These are phyloP conservation scores for Kalaharituber pfeilii DNA, from an alignment of 2,329 filamentous ascomycete genomes.

Conservation along the genomic window DNA sequence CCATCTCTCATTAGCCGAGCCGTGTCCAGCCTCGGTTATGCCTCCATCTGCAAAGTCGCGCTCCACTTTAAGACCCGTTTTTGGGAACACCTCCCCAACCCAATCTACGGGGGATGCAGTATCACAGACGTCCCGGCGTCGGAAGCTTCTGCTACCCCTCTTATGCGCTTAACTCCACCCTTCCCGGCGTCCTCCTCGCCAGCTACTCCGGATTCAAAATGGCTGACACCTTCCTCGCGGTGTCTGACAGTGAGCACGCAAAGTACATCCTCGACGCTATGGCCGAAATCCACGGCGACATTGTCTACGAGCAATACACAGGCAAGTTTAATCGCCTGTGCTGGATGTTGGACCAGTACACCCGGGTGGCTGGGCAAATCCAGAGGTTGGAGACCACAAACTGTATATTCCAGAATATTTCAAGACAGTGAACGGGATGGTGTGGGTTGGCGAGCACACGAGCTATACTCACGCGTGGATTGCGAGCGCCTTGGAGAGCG, in stretches of 20 bases:
- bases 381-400: slow-evolving; percentile 47
- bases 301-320: slow-evolving; percentile 45
- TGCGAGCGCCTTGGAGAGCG: slow-evolving; percentile 47
- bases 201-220: slow-evolving; percentile 36
- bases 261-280: slow-evolving; percentile 47
- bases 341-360: slow-evolving; percentile 45
- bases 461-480: slow-evolving; percentile 58
- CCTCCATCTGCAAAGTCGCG: slow-evolving; percentile 39
- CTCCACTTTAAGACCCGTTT: slow-evolving; percentile 51
- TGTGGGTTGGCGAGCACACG: slow-evolving; percentile 53
- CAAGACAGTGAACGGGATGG: slow-evolving; percentile 49
- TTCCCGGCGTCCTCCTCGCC: slow-evolving; percentile 44
- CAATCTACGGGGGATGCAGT: slow-evolving; percentile 48
- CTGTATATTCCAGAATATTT: slow-evolving; percentile 57
- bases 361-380: slow-evolving; percentile 46
- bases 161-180: slow-evolving; percentile 46
- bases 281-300: slow-evolving; percentile 45
- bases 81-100: slow-evolving; percentile 36
- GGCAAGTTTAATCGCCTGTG: slow-evolving; percentile 43
- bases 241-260: slow-evolving; percentile 44
- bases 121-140: slow-evolving; percentile 44
- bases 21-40: slow-evolving; percentile 33
- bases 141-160: slow-evolving; percentile 48
- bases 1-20: slow-evolving; percentile 31
- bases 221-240: slow-evolving; percentile 32